Evolutionary conservation across 352 stramenopile genomes (phyloP), one percentile per base, ranked within the genome.

Genomic region (Pythium coloratum): DNA sequence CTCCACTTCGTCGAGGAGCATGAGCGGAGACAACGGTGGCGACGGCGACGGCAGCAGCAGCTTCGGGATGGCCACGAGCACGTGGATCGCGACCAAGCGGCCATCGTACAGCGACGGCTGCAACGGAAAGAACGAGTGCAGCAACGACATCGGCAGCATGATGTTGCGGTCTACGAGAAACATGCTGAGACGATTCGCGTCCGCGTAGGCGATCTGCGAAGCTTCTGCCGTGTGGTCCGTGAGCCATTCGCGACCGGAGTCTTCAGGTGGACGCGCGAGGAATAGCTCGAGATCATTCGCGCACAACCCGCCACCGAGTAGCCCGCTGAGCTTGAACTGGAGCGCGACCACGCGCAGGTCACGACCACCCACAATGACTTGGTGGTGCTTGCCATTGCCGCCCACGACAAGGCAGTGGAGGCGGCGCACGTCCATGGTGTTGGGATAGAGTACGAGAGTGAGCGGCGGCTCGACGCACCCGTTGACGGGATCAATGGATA

Each of bases 341-440:
- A 71, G 50, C n/a, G 24, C 34, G 13, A 34, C 34, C 14, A 66
- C 64, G 9, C 33, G 18, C 18, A 34, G 30, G n/a, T 58, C 50
- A 2, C 28, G 50, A 12, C 28, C 30, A 24, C 32, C 1, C 24
- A 71, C 30, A 36, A 46, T 30, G 13, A 53, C 56, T 13, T 24
- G 28, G 18, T 50, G 33, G 16, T 13, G 18, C 5, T 34, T 61
- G 24, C 64, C 49, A 0, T 58, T 4, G n/a, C 20, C 8, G n/a
- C 46, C 46, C 14, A 71, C 64, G 49, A 66, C 51, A 12, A 71
- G 64, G 44, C 64, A 71, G 28, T 26, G 24, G 14, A 71, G 51
- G 10, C 16, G 32, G 2, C 62, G 62, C 30, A 32, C 30, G 32
- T 58, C 62, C 62, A 63, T 63, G 2, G 42, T 42, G 18, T 50